A percentile compares a stretch with the other conserved stretches of the same genome.
These are phyloP conservation scores for Nephelium lappaceum DNA, from an alignment of 345 rosid genomes.

Conservation along the genomic window DNA sequence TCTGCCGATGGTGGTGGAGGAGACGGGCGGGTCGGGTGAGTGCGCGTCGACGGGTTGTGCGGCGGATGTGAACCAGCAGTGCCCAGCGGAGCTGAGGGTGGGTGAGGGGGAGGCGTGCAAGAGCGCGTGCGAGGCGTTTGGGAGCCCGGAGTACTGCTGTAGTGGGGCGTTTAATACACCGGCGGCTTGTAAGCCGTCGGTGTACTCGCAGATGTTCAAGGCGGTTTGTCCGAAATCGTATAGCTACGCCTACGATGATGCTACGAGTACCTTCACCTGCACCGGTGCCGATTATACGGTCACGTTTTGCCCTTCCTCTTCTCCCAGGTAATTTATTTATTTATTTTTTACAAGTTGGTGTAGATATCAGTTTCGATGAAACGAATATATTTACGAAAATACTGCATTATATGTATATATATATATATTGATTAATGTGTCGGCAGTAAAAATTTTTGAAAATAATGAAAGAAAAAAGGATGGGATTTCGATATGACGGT, in stretches of 20 bases:
- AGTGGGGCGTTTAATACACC: constrained; percentile 95
- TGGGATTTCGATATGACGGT: too few species aligned
- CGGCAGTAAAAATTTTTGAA: too few species aligned
- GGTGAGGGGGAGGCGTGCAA: constrained; percentile 80
- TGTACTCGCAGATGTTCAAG: constrained; percentile 89
- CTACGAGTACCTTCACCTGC: constrained; percentile 92
- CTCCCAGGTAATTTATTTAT: constrained; percentile 57
- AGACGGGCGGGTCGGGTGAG: constrained; percentile 71
- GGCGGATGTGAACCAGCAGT: constrained; percentile 71
- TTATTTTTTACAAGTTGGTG: too few species aligned
- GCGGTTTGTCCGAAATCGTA: constrained; percentile 90
- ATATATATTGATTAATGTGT: too few species aligned
- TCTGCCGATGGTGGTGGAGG: constrained; percentile 78
- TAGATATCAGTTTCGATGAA: too few species aligned
- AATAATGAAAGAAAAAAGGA: too few species aligned
- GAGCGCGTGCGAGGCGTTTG: constrained; percentile 94
- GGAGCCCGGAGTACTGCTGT: constrained; percentile 92
- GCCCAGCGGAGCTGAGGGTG: constrained; percentile 72
- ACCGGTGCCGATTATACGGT: constrained; percentile 84
- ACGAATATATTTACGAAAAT: too few species aligned
- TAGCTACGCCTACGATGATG: constrained; percentile 94
- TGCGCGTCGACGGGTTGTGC: constrained; percentile 83
- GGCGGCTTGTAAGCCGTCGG: constrained; percentile 77
- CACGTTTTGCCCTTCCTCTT: constrained; percentile 85
- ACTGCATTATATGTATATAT: too few species aligned